phyloP scores from a whole-genome alignment of 768 basidiomycete genomes.

The Lentinus tigrinus region DNA sequence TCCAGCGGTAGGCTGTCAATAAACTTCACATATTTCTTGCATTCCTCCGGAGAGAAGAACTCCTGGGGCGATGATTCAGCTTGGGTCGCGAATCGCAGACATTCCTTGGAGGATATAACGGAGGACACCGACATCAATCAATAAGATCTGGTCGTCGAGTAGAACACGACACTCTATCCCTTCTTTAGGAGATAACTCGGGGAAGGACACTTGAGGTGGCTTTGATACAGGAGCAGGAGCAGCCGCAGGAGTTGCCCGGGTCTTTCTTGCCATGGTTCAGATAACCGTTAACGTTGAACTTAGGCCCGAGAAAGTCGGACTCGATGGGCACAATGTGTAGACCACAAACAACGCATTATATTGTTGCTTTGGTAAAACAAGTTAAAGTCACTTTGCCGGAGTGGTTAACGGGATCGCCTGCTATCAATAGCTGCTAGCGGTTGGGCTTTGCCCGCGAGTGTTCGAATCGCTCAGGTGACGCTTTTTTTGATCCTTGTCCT shows the following conservation, averaged over 20 bases:
- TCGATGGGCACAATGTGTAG: too few species aligned
- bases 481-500: constrained; percentile 32
- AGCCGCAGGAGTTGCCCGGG: neutral
- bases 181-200: constrained; percentile 43
- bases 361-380: too few species aligned
- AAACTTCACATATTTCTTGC: constrained; percentile 57
- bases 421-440: constrained; percentile 43
- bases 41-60: constrained; percentile 58
- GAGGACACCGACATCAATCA: constrained; percentile 49
- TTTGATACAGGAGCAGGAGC: neutral
- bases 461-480: constrained; percentile 65
- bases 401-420: constrained; percentile 74
- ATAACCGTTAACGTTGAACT: too few species aligned
- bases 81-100: neutral
- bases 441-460: constrained; percentile 62
- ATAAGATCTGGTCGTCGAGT: constrained; percentile 63
- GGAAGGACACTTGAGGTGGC: constrained; percentile 35
- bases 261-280: constrained; percentile 9
- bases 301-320: too few species aligned
- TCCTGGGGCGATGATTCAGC: constrained; percentile 40
- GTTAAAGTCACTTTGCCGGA: constrained; percentile 82
- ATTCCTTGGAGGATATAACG: too few species aligned
- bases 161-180: constrained; percentile 46
- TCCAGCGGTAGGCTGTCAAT: constrained; percentile 60
- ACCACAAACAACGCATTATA: too few species aligned